These are phyloP conservation scores for Termitomyces sp. DNA, from an alignment of 768 basidiomycete genomes.

Conservation along the genomic window DNA sequence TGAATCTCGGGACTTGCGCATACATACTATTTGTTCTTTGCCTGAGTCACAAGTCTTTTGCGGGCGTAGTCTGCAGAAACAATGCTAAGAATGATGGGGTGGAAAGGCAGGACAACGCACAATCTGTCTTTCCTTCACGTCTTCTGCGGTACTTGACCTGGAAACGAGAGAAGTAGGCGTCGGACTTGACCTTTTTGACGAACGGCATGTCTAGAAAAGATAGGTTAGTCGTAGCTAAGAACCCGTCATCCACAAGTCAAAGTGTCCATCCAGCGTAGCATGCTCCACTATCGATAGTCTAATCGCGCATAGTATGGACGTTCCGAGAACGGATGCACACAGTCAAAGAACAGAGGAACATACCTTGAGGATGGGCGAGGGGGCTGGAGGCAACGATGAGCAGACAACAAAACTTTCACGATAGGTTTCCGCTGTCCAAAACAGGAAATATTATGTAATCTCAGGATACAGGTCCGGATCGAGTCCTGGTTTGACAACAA, in stretches of 20 bases:
- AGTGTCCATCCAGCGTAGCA: constrained; percentile 26
- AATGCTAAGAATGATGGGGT: constrained; percentile 9
- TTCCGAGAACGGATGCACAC: not conserved
- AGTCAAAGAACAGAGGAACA: constrained; percentile 13
- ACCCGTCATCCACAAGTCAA: constrained; percentile 29
- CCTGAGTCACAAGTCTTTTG: constrained; percentile 94
- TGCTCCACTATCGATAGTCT: not conserved
- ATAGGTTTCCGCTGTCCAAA: constrained; percentile 1
- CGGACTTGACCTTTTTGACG: constrained; percentile 95
- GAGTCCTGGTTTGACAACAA: not conserved
- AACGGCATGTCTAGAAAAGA: constrained; percentile 72
- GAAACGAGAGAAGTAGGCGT: constrained; percentile 97
- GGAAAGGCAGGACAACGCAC: constrained; percentile 39
- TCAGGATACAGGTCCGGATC: not conserved
- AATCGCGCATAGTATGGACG: not conserved
- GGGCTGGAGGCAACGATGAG: constrained; percentile 25
- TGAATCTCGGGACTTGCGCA: not conserved
- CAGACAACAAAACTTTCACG: constrained; percentile 11
- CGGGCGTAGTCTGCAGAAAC: constrained; percentile 85
- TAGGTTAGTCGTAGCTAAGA: constrained; percentile 4
- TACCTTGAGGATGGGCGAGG: constrained; percentile 38
- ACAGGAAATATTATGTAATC: constrained; percentile 26
- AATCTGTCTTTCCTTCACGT: constrained; percentile 99
- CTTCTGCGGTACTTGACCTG: constrained; percentile 98
- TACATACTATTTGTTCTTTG: constrained; percentile 97